A percentile compares a stretch with the other conserved stretches of the same genome.
phyloP scores from a whole-genome alignment of 139 green algal species.

The Bryopsis sp. region DNA sequence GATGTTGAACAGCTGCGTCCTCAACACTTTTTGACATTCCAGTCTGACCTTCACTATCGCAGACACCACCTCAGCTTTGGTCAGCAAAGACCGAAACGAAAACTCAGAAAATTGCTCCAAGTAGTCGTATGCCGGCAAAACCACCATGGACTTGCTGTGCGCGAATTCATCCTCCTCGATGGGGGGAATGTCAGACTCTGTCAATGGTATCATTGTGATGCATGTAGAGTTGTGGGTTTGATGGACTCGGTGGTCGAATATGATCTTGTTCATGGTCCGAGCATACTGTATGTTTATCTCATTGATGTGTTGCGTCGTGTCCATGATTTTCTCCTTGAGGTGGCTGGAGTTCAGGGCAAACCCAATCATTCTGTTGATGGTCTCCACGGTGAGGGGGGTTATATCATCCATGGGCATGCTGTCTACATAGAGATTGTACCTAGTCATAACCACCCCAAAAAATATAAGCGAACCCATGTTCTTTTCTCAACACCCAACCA shows the following conservation, averaged over 20 bases:
- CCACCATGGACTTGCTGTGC: slow-evolving; percentile 27
- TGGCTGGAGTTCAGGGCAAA: slow-evolving; percentile 60
- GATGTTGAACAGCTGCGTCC: slow-evolving; percentile 59
- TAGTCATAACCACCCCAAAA: neutral
- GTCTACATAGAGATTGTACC: slow-evolving; percentile 65
- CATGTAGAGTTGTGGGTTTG: neutral
- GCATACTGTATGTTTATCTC: slow-evolving; percentile 74
- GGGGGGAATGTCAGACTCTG: slow-evolving; percentile 9
- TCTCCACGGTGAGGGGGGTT: slow-evolving; percentile 50
- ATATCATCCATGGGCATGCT: slow-evolving; percentile 77
- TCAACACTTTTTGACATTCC: slow-evolving; percentile 40
- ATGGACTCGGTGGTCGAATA: slow-evolving; percentile 29
- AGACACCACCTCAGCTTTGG: slow-evolving; percentile 46
- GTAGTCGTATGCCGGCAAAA: slow-evolving; percentile 52
- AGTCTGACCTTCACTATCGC: neutral
- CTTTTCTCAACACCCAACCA: no score
- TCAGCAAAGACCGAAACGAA: slow-evolving; percentile 64
- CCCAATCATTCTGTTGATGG: slow-evolving; percentile 56
- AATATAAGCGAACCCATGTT: no score
- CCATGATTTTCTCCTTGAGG: slow-evolving; percentile 64
- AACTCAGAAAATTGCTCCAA: slow-evolving; percentile 64
- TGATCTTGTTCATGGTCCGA: slow-evolving; percentile 67
- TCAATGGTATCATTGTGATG: no score
- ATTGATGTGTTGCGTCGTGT: slow-evolving; percentile 55
- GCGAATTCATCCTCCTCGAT: neutral